Conservation (phyloP, 768 basidiomycete genomes). For the Lactarius hatsudake region DNA sequence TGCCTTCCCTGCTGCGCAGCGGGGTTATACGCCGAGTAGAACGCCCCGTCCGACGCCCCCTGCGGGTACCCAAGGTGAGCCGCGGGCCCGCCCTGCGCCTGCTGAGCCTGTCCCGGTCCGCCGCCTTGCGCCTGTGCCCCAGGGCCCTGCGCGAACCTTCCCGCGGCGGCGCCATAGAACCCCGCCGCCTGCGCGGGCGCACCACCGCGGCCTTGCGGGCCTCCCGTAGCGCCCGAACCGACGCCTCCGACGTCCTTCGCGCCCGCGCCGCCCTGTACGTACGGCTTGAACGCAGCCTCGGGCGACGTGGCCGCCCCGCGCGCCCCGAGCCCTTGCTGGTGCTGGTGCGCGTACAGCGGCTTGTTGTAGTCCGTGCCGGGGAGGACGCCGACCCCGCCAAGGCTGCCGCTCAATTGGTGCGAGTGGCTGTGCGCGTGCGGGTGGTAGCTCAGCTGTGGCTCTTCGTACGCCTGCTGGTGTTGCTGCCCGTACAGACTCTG, state of each 20-base stretch:
- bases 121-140: constrained; percentile 45
- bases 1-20: constrained; percentile 45
- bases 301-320: constrained; percentile 58
- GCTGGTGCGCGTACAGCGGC: constrained; percentile 51
- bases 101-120: constrained; percentile 42
- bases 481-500: constrained; percentile 68
- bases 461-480: constrained; percentile 51
- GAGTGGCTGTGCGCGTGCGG: constrained; percentile 47
- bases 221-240: constrained; percentile 39
- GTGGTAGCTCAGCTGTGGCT: constrained; percentile 53
- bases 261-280: constrained; percentile 56
- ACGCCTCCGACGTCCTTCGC: constrained; percentile 45
- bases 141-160: constrained; percentile 42
- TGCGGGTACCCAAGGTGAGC: constrained; percentile 63
- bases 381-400: constrained; percentile 33
- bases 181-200: constrained; percentile 47
- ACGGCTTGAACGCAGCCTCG: constrained; percentile 74
- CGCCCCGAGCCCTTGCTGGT: constrained; percentile 59
- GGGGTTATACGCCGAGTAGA: constrained; percentile 56
- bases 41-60: constrained; percentile 55
- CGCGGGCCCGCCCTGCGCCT: constrained; percentile 45
- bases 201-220: constrained; percentile 42
- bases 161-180: constrained; percentile 43
- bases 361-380: constrained; percentile 41
- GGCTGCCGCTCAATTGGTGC: constrained; percentile 37